phyloP scores from a whole-genome alignment of 192 early-diverging fungal species.

The Pilobolus umbonatus region DNA sequence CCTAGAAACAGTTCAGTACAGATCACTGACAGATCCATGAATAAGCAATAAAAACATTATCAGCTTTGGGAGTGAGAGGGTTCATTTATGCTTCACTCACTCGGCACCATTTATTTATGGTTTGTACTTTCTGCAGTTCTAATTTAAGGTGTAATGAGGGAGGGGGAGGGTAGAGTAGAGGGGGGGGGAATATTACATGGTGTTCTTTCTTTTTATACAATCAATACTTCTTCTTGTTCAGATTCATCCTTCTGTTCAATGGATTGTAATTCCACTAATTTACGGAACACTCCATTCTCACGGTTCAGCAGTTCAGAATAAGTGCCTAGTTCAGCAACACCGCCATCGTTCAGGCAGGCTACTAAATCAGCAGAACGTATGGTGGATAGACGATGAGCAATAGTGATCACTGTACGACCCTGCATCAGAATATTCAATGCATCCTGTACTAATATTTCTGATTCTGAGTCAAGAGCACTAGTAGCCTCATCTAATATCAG shows the following conservation, averaged over 20 bases:
- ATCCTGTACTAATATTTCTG: constrained; percentile 61
- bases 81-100: too few species aligned
- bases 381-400: constrained; percentile 66
- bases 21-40: constrained; percentile 25
- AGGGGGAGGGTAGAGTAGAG: neutral
- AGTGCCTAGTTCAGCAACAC: constrained; percentile 54
- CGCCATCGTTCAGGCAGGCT: constrained; percentile 40
- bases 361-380: constrained; percentile 64
- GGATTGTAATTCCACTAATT: constrained; percentile 32
- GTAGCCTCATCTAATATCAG: constrained; percentile 62
- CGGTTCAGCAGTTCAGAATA: constrained; percentile 53
- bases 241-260: constrained; percentile 7
- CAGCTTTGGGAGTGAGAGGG: too few species aligned
- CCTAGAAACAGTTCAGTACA: constrained; percentile 41
- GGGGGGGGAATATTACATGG: constrained; percentile 5
- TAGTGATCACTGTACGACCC: constrained; percentile 62
- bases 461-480: constrained; percentile 58
- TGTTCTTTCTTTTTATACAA: neutral
- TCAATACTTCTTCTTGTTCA: neutral
- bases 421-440: constrained; percentile 50
- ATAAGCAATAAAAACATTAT: too few species aligned
- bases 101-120: too few species aligned
- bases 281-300: constrained; percentile 33
- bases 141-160: too few species aligned
- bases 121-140: too few species aligned